A percentile compares a stretch with the other conserved stretches of the same genome.
Evolutionary conservation across 2,329 filamentous ascomycete genomes (phyloP).

Genomic region (Trichoderma sp.): DNA sequence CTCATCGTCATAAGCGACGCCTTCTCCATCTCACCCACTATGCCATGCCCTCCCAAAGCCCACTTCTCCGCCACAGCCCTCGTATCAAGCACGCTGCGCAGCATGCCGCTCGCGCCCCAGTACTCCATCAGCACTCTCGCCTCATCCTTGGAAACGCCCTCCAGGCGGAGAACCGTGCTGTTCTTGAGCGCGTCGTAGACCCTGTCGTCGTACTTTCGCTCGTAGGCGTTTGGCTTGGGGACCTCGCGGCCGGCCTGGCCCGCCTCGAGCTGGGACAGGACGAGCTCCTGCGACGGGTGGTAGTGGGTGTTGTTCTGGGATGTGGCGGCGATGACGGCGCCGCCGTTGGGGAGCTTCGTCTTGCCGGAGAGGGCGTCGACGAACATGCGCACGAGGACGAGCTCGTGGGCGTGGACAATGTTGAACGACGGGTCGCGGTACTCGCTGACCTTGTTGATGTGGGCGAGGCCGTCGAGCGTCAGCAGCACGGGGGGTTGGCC

Average conservation of each 20-base stretch:
- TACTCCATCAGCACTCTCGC: slow-evolving; percentile 86
- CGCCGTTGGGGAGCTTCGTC: slow-evolving; percentile 68
- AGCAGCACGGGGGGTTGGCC: slow-evolving; percentile 68
- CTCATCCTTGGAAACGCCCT: slow-evolving; percentile 74
- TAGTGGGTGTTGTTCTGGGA: slow-evolving; percentile 70
- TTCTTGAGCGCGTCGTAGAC: slow-evolving; percentile 57
- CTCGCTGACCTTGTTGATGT: slow-evolving; percentile 77
- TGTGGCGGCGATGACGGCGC: slow-evolving; percentile 75
- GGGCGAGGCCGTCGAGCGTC: slow-evolving; percentile 75
- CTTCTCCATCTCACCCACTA: slow-evolving; percentile 84
- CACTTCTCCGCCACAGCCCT: slow-evolving; percentile 77
- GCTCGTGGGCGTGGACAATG: slow-evolving; percentile 82
- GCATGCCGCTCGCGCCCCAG: slow-evolving; percentile 83
- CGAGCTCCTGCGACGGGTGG: slow-evolving; percentile 69
- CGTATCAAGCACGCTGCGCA: slow-evolving; percentile 72
- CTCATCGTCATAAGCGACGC: slow-evolving; percentile 57
- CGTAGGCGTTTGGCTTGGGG: slow-evolving; percentile 56
- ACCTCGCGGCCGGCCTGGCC: slow-evolving; percentile 43
- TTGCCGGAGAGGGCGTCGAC: slow-evolving; percentile 69
- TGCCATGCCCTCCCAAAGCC: slow-evolving; percentile 78
- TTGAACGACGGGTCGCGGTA: slow-evolving; percentile 75
- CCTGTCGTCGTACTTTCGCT: slow-evolving; percentile 60
- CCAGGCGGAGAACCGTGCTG: slow-evolving; percentile 59
- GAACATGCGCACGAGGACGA: slow-evolving; percentile 76
- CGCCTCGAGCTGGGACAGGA: slow-evolving; percentile 61